phyloP scores from a whole-genome alignment of 208 protist genomes.

The Giardia duodenalis region DNA sequence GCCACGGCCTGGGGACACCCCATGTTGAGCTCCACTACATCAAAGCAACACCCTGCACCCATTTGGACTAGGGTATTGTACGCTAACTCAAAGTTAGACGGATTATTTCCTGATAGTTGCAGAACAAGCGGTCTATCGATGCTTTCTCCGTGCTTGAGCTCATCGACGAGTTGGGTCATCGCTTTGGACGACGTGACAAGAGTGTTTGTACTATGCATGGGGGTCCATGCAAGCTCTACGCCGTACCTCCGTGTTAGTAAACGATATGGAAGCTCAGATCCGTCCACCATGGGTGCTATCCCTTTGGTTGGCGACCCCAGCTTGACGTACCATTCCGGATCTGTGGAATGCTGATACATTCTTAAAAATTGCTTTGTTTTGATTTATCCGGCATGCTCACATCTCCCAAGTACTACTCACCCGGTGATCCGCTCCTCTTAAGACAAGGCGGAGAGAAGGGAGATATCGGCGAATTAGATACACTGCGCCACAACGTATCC shows the following conservation, averaged over 20 bases:
- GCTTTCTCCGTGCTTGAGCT: neutral
- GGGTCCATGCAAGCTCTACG: neutral
- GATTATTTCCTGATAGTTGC: neutral
- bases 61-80: neutral
- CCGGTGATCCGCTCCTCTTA: no score
- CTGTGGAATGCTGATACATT: neutral
- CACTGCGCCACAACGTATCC: no score
- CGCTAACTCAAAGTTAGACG: neutral
- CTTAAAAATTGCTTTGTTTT: no score
- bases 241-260: neutral
- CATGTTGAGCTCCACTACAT: neutral
- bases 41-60: neutral
- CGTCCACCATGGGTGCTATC: slow-evolving; percentile 17
- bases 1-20: neutral
- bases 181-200: neutral
- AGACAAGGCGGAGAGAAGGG: no score
- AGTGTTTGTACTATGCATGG: neutral
- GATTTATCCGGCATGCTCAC: no score
- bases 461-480: no score
- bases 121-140: neutral
- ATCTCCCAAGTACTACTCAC: no score
- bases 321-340: neutral
- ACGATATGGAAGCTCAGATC: neutral
- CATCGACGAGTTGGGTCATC: neutral
- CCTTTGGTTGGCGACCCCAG: neutral